phyloP scores from a whole-genome alignment of 2,329 filamentous ascomycete genomes.

The Elsinoe australis region DNA sequence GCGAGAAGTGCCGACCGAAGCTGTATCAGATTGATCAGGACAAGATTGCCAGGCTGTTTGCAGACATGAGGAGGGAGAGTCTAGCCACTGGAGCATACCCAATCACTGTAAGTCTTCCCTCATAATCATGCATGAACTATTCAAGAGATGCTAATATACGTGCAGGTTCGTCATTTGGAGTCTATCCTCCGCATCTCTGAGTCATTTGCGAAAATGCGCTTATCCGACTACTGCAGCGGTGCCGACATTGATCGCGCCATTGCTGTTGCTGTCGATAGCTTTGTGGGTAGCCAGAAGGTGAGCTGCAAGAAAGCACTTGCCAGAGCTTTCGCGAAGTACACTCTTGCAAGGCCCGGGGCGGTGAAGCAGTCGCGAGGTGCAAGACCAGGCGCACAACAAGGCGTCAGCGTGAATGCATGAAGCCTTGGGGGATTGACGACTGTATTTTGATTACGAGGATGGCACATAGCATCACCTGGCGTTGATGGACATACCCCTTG shows the following conservation, averaged over 20 bases:
- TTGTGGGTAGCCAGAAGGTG: constrained; percentile 92
- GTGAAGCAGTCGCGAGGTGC: constrained; percentile 22
- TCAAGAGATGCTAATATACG: background rate
- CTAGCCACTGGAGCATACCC: constrained; percentile 93
- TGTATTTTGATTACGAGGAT: background rate
- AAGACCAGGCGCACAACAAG: background rate
- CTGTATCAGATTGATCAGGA: constrained; percentile 97
- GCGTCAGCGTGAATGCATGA: constrained; percentile 20
- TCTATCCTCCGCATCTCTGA: constrained; percentile 95
- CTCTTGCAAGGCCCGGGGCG: constrained; percentile 40
- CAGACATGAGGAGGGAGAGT: constrained; percentile 90
- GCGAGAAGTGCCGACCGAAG: constrained; percentile 82
- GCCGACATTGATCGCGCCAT: constrained; percentile 95
- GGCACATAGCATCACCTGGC: background rate
- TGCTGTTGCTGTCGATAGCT: constrained; percentile 90
- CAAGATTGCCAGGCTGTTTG: constrained; percentile 87
- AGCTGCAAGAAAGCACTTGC: constrained; percentile 95
- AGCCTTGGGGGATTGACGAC: background rate
- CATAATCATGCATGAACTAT: too few species aligned
- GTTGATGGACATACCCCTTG: background rate
- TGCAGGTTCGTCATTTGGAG: constrained; percentile 88
- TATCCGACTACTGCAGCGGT: constrained; percentile 88
- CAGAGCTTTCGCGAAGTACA: constrained; percentile 91
- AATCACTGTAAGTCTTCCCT: constrained; percentile 68
- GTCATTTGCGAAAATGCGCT: constrained; percentile 91